Base-by-base conservation (phyloP, 179 eudicot species). In the Carnegiea gigantea region DNA sequence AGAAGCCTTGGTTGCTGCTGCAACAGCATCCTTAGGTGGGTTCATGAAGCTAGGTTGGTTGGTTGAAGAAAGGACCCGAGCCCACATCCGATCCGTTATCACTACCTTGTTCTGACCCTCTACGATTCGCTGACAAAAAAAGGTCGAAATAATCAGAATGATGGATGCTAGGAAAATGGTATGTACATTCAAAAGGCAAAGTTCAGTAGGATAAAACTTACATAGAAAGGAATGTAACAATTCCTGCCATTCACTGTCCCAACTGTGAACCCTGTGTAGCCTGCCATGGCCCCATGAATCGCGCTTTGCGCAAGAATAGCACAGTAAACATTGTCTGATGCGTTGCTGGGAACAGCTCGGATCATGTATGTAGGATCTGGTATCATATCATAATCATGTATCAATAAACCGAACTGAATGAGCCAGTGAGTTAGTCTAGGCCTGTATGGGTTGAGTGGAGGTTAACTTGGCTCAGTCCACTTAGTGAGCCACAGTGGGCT, bases 71-170 rank as follows among this genome's bases (percentile, higher is more conserved):
- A 94, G 82, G 30, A 94, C 92, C 77, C 97, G 84, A 15, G 98
- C 98, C 98, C 98, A 94, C 97, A 93, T 93, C 81, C 97, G 86
- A 54, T 93, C 98, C 12, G 98, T 93, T 77, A 93, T 91, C 84
- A 92, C 90, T 9, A 93, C 98, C 80, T 88, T 83, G 88, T 91
- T 85, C 81, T 83, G 92, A 77, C 44, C 76, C 90, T 94, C 98
- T 20, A 43, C 91, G 43, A 94, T 89, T 77, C 90, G 86, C 98
- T 94, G 92, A 87, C n/a, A 11, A 24, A 28, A 24, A 20, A 43
- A 62, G 68, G 21, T 33, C 9, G 6, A 54, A 57, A 9, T 26
- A 65, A 65, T 65, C 36, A 65, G 18, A 24, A 65, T 11, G 12
- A 26, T 2, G 18, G 12, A 26, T 13, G 5, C 9, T 40, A 40